Evolutionary conservation across 106 monocot species (phyloP).

Genomic region (Dendrobium officinale): DNA sequence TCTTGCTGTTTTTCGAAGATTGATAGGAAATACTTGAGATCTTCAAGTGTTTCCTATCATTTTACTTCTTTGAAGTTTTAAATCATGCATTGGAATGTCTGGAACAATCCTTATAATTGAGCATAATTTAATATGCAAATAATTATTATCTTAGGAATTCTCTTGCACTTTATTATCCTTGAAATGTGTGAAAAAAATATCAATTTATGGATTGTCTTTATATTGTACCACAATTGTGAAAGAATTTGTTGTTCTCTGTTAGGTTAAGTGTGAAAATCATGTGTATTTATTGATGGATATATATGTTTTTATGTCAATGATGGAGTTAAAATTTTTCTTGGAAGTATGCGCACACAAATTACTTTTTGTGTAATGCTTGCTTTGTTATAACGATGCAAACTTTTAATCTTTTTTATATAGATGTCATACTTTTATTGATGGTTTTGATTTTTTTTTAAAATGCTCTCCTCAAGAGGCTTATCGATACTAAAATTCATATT

Average conservation of each 20-base stretch:
- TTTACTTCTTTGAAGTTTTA: not conserved
- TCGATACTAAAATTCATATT: not conserved
- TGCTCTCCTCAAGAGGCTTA: not conserved
- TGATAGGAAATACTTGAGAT: no score
- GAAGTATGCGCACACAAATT: not conserved
- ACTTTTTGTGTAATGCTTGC: not conserved
- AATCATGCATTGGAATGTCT: not conserved
- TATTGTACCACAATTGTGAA: not conserved
- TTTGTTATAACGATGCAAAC: not conserved
- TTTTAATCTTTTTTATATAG: not conserved
- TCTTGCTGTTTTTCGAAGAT: no score
- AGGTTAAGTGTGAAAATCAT: not conserved
- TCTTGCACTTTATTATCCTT: not conserved
- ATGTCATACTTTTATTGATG: not conserved
- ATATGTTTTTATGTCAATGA: not conserved
- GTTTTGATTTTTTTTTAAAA: not conserved
- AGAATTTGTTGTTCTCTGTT: not conserved
- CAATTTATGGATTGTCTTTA: not conserved
- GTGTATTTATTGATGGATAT: not conserved
- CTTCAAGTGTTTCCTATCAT: no score
- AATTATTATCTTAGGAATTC: not conserved
- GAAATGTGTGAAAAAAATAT: not conserved
- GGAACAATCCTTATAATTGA: not conserved
- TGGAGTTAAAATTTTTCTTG: not conserved
- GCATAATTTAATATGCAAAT: not conserved